These are phyloP conservation scores for Sphagnum magellanicum DNA, from an alignment of 228 moss, liverwort and hornwort genomes.

Conservation along the genomic window DNA sequence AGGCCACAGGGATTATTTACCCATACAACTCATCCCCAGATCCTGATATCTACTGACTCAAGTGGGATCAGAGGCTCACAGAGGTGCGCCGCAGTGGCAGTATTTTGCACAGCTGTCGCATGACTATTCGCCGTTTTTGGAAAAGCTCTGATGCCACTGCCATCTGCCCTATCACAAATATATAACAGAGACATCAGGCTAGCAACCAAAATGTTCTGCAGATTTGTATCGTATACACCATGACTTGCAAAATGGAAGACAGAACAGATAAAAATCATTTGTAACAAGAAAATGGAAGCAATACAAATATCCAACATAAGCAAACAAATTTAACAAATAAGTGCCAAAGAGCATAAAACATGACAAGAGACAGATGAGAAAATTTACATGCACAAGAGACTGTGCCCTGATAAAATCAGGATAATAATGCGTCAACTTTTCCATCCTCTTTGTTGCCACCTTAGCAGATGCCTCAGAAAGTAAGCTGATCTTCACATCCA, in stretches of 20 bases:
- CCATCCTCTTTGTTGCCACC: constrained; percentile 69
- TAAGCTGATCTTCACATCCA: constrained; percentile 62
- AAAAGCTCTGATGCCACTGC: constrained; percentile 66
- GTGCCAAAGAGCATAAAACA: too few relatives aligned
- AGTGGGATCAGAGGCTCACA: constrained; percentile 28
- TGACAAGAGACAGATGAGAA: too few relatives aligned
- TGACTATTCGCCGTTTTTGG: constrained; percentile 64
- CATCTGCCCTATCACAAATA: constrained; percentile 37
- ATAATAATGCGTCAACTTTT: constrained; percentile 70
- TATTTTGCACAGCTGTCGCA: constrained; percentile 89
- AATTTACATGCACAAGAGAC: constrained; percentile 64
- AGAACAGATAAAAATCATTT: not conserved
- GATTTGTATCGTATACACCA: not conserved
- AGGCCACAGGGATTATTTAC: not conserved
- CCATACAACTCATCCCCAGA: not conserved
- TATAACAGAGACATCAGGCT: not conserved
- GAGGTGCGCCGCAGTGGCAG: constrained; percentile 73
- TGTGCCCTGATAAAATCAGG: constrained; percentile 76
- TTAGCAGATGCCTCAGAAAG: constrained; percentile 74
- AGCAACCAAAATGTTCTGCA: not conserved
- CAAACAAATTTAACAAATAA: not conserved
- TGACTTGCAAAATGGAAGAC: not conserved
- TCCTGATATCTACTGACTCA: too few relatives aligned
- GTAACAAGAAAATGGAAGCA: not conserved
- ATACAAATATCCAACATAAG: not conserved